Base-by-base conservation (phyloP, 176 grass and related monocot genomes). In the Musa itinerans region DNA sequence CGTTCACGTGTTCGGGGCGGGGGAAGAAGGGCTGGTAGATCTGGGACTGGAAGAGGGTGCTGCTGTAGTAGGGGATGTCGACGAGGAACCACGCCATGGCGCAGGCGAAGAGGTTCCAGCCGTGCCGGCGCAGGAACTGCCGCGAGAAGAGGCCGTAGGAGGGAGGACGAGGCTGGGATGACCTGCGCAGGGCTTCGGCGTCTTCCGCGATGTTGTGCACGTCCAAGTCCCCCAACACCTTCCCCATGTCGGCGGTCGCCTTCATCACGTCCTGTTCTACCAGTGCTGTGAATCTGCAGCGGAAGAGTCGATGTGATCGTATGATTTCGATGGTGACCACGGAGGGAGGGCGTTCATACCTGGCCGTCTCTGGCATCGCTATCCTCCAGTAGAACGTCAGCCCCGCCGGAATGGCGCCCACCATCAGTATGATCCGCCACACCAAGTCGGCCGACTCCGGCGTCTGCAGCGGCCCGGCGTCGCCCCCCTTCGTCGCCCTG, bases 211-310 rank as follows among this genome's bases (percentile, higher is more conserved):
- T 54, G 25, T 49, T 55, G 48, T 64, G 17, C 22, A 85, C 5
- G 73, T 78, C 53, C 29, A 85, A 76, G 51, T 77, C 83, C 19
- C 8, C 15, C 17, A 81, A 49, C 15, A 85, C 13, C 70, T 74
- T 54, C 10, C 74, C 65, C 78, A 54, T 91, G 88, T 91, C 88
- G 57, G 68, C 73, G 56, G 83, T 83, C 8, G 92, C 92, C 78
- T 88, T 96, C 27, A 80, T 50, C 75, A 89, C 83, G 34, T 90
- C 81, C 25, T 53, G 78, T 80, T 95, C 79, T 6, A 91, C 83
- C 62, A 96, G 81, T 19, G 83, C 88, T 19, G 92, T 90, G 74
- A 74, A 95, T 78, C 88, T 95, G 71, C 78, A 74, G 34, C 16
- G 52, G 3, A 61, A 43, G 1, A 68, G 20, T 26, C 34, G 4